Percentiles rank a stretch among this genome's conserved stretches.
These are phyloP conservation scores for Pythium angustatum DNA, from an alignment of 352 stramenopile species.

Conservation along the genomic window DNA sequence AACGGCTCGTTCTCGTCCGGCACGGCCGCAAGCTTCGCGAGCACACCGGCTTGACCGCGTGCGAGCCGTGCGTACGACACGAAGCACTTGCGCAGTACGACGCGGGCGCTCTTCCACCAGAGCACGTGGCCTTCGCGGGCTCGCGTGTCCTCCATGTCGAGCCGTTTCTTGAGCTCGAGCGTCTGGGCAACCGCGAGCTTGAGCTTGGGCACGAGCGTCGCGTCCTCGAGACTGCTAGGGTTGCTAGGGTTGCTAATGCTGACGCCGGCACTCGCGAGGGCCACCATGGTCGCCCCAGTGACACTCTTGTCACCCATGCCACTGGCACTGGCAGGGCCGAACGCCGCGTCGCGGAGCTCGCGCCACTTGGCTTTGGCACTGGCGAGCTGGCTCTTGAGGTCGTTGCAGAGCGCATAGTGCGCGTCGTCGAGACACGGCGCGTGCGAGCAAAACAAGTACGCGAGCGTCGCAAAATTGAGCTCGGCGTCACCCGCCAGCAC, in stretches of 20 bases:
- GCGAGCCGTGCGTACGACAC: slow-evolving; percentile 65
- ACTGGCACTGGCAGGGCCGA: slow-evolving; percentile 4
- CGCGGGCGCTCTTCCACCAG: slow-evolving; percentile 69
- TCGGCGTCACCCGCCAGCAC: slow-evolving; percentile 69
- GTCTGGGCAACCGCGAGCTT: slow-evolving; percentile 73
- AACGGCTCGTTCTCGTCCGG: slow-evolving; percentile 69
- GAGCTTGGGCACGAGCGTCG: slow-evolving; percentile 50
- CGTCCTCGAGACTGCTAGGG: slow-evolving; percentile 6
- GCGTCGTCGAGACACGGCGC: slow-evolving; percentile 56
- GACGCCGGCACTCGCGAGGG: not conserved
- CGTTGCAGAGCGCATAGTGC: slow-evolving; percentile 47
- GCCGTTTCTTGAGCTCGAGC: slow-evolving; percentile 67
- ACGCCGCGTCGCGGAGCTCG: slow-evolving; percentile 48
- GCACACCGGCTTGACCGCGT: slow-evolving; percentile 60
- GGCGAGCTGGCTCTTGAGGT: slow-evolving; percentile 60
- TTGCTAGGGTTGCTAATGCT: not conserved
- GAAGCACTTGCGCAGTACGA: slow-evolving; percentile 82
- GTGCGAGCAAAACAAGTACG: slow-evolving; percentile 69
- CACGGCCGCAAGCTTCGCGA: slow-evolving; percentile 48
- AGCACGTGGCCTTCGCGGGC: slow-evolving; percentile 62
- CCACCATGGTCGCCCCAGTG: not conserved
- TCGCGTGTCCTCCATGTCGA: slow-evolving; percentile 60
- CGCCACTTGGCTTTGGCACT: slow-evolving; percentile 58
- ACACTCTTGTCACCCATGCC: not conserved
- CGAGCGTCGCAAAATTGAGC: slow-evolving; percentile 74